phyloP scores from a whole-genome alignment of 2,329 filamentous ascomycete species.

The Neonectria punicea region DNA sequence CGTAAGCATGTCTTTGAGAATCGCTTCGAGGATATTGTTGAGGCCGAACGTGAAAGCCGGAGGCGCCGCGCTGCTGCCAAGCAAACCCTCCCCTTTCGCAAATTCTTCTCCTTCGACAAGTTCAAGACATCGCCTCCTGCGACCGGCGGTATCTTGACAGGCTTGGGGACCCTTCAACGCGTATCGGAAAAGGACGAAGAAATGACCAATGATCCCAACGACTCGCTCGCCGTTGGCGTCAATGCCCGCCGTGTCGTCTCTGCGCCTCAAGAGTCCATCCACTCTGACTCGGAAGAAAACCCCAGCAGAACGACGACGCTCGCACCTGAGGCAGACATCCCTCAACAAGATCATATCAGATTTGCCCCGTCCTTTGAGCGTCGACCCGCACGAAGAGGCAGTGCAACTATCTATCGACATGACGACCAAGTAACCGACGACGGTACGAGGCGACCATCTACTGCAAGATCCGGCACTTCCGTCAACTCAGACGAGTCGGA shows the following conservation, averaged over 20 bases:
- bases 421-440: constrained; percentile 16
- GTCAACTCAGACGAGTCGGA: constrained; percentile 39
- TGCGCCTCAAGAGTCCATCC: constrained; percentile 29
- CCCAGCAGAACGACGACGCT: constrained; percentile 39
- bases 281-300: constrained; percentile 35
- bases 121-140: constrained; percentile 32
- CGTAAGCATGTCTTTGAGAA: constrained; percentile 71
- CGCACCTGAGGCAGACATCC: constrained; percentile 12
- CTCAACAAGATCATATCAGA: constrained; percentile 36
- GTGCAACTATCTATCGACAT: constrained; percentile 37
- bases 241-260: constrained; percentile 33
- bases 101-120: constrained; percentile 36
- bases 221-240: constrained; percentile 14
- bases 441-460: constrained; percentile 31
- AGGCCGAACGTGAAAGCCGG: constrained; percentile 49
- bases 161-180: constrained; percentile 35
- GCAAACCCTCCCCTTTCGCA: constrained; percentile 21
- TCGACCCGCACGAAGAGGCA: constrained; percentile 17
- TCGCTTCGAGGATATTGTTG: constrained; percentile 65
- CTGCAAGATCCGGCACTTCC: constrained; percentile 30
- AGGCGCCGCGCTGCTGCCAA: constrained; percentile 28
- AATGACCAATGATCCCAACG: background rate
- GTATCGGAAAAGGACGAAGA: constrained; percentile 26
- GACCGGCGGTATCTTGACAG: constrained; percentile 15
- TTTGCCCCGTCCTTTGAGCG: constrained; percentile 27